Conservation (phyloP, 441 rosid genomes). For the Eruca vesicaria region DNA sequence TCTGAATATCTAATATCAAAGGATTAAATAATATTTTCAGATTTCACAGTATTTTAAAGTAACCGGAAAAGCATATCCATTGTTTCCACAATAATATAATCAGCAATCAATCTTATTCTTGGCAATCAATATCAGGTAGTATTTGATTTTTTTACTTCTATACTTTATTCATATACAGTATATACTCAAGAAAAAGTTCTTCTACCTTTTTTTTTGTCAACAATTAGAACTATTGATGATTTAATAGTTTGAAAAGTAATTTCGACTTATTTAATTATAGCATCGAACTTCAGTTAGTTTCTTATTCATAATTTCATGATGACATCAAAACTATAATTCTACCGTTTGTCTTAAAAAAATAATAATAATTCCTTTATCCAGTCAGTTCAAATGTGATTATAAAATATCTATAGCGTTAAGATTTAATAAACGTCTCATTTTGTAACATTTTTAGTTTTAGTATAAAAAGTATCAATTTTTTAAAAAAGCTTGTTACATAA, state of each 20-base stretch:
- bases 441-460: no score
- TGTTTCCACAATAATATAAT: constrained; percentile 2
- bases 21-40: background rate
- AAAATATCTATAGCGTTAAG: background rate
- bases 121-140: constrained; percentile 23
- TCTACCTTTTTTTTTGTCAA: background rate
- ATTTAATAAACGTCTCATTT: no score
- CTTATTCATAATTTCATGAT: background rate
- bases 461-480: no score
- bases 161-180: background rate
- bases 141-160: background rate
- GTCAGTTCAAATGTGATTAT: background rate
- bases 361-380: no score
- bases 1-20: constrained; percentile 3
- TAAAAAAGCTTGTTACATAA: no score
- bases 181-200: background rate
- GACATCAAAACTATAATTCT: background rate
- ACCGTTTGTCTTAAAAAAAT: no score
- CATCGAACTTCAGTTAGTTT: background rate
- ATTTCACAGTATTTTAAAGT: background rate
- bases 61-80: constrained; percentile 26
- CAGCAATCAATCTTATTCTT: constrained; percentile 15
- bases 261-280: background rate
- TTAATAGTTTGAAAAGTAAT: background rate
- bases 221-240: background rate